phyloP scores from a whole-genome alignment of 108 stramenopile genomes.

The Parietichytrium sp. region DNA sequence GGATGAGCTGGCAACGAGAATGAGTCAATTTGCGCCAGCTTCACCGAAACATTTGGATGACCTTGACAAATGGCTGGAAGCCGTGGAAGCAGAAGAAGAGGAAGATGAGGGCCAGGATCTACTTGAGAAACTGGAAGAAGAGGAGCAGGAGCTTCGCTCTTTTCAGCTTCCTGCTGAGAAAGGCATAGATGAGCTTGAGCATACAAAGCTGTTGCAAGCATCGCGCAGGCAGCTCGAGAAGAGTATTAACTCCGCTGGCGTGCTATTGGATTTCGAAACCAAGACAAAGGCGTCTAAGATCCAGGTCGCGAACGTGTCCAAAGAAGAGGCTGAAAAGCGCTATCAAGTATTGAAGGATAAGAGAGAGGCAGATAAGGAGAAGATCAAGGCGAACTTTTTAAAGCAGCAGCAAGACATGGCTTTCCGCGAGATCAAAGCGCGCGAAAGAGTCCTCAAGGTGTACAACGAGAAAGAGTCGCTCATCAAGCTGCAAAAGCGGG shows the following conservation, averaged over 20 bases:
- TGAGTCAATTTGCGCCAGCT: no score
- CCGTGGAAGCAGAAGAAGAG: neutral
- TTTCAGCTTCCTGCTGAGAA: neutral
- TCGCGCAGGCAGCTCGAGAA: neutral
- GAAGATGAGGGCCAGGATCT: no score
- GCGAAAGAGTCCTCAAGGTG: neutral
- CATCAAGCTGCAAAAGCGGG: neutral
- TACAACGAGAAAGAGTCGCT: neutral
- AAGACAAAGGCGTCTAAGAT: neutral
- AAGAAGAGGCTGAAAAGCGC: neutral
- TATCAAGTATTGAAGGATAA: neutral
- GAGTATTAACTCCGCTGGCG: neutral
- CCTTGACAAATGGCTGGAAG: neutral
- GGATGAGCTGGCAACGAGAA: no score
- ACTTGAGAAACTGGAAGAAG: neutral
- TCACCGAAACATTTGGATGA: neutral
- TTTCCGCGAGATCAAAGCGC: neutral
- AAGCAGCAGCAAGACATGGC: neutral
- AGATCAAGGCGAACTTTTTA: neutral
- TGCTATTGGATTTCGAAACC: neutral
- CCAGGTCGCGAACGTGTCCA: conserved; percentile 7
- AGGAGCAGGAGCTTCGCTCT: neutral
- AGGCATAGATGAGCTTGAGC: neutral
- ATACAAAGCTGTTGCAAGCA: neutral
- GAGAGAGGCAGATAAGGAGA: neutral